Evolutionary conservation across 2,329 filamentous ascomycete genomes (phyloP).

Genomic region (Hypoxylon sp.): DNA sequence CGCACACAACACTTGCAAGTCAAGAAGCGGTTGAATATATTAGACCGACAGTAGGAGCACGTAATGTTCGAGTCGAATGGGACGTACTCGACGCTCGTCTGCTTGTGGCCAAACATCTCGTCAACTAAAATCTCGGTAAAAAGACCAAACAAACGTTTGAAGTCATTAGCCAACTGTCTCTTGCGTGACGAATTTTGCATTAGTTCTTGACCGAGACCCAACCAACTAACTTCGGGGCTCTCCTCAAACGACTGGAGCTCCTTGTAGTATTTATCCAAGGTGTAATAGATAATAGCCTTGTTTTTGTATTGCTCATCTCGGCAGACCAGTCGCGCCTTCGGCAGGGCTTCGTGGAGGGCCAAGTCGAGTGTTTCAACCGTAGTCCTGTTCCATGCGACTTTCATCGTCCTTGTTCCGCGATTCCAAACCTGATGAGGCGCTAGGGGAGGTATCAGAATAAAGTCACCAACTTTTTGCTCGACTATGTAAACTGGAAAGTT

Average conservation of each 20-base stretch:
- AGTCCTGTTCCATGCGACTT: constrained; percentile 97
- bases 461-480: constrained; percentile 90
- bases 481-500: constrained; percentile 94
- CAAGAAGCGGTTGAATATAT: constrained; percentile 97
- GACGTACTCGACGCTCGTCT: constrained; percentile 80
- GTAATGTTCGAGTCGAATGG: constrained; percentile 92
- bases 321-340: constrained; percentile 90
- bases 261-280: constrained; percentile 82
- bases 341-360: constrained; percentile 88
- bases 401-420: constrained; percentile 93
- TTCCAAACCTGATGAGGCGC: constrained; percentile 99
- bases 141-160: constrained; percentile 82
- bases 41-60: constrained; percentile 94
- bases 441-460: constrained; percentile 93
- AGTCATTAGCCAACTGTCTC: constrained; percentile 84
- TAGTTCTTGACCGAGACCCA: constrained; percentile 64
- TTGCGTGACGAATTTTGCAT: constrained; percentile 64
- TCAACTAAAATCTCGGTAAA: constrained; percentile 85
- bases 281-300: constrained; percentile 94
- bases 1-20: constrained; percentile 89
- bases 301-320: constrained; percentile 99
- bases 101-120: constrained; percentile 84
- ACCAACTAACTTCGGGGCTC: constrained; percentile 61
- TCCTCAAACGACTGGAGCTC: constrained; percentile 70
- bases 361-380: constrained; percentile 91